A percentile compares a stretch with the other conserved stretches of the same genome.
Evolutionary conservation across 805 yeast genomes (phyloP).

Genomic region (Wickerhamomyces ciferrii): DNA sequence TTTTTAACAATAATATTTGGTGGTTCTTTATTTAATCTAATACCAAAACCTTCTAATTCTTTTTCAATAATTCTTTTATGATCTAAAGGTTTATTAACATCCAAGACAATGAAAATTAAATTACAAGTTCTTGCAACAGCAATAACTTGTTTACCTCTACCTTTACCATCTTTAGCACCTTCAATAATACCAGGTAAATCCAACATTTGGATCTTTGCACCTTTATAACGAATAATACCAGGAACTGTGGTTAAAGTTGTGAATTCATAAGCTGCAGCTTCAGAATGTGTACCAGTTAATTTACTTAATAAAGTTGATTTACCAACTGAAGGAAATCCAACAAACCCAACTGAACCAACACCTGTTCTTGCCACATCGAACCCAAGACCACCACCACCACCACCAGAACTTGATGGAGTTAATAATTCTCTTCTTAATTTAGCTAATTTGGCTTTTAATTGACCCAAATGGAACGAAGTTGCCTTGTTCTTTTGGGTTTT

Average conservation of each 20-base stretch:
- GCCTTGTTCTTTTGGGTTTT: slow-evolving; percentile 96
- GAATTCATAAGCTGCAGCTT: slow-evolving; percentile 97
- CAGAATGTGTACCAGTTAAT: slow-evolving; percentile 93
- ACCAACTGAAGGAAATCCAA: slow-evolving; percentile 94
- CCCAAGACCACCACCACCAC: slow-evolving; percentile 91
- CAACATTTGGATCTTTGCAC: slow-evolving; percentile 95
- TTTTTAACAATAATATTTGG: slow-evolving; percentile 90
- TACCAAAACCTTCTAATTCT: slow-evolving; percentile 97
- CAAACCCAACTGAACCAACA: slow-evolving; percentile 95
- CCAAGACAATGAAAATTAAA: slow-evolving; percentile 86
- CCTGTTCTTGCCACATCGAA: slow-evolving; percentile 99
- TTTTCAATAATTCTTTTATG: slow-evolving; percentile 92
- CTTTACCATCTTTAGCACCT: slow-evolving; percentile 89
- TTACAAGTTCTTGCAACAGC: slow-evolving; percentile 99
- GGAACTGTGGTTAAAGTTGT: slow-evolving; percentile 97
- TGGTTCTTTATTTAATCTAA: slow-evolving; percentile 83
- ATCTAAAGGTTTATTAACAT: slow-evolving; percentile 92
- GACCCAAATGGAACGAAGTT: slow-evolving; percentile 96
- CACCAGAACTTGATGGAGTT: slow-evolving; percentile 66
- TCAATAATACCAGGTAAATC: slow-evolving; percentile 89
- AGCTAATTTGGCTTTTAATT: slow-evolving; percentile 93
- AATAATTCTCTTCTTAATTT: slow-evolving; percentile 89
- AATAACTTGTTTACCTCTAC: slow-evolving; percentile 94
- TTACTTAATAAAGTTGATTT: slow-evolving; percentile 81
- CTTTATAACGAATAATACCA: slow-evolving; percentile 91